Evolutionary conservation across 495 filamentous ascomycete genomes (phyloP).

Genomic region (Delitschia confertaspora): DNA sequence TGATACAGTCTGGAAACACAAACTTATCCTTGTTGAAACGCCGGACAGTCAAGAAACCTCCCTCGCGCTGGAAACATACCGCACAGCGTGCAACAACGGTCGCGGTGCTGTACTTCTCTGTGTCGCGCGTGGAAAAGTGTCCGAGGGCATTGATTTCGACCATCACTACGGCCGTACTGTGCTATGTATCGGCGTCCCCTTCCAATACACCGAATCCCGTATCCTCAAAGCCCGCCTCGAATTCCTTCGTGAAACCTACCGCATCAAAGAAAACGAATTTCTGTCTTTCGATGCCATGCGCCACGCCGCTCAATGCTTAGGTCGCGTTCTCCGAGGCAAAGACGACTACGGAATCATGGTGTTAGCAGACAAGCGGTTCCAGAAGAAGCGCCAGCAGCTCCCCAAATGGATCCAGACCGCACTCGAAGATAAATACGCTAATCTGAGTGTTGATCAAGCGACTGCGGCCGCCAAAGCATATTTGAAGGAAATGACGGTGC

Average conservation of each 20-base stretch:
- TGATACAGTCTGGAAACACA: slow-evolving; percentile 98
- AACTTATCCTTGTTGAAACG: slow-evolving; percentile 95
- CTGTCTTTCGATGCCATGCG: slow-evolving; percentile 98
- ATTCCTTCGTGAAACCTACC: slow-evolving; percentile 92
- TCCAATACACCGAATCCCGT: slow-evolving; percentile 97
- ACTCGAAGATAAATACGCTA: slow-evolving; percentile 70
- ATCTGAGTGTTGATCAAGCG: slow-evolving; percentile 91
- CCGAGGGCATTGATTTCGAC: slow-evolving; percentile 97
- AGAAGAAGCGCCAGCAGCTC: slow-evolving; percentile 78
- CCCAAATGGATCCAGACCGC: slow-evolving; percentile 97
- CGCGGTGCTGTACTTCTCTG: slow-evolving; percentile 87
- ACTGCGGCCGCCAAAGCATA: slow-evolving; percentile 84
- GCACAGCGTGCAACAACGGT: slow-evolving; percentile 94
- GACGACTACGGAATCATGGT: slow-evolving; percentile 99
- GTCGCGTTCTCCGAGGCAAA: slow-evolving; percentile 90
- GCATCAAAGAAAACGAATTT: slow-evolving; percentile 96
- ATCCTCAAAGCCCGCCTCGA: slow-evolving; percentile 94
- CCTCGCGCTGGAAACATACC: slow-evolving; percentile 90
- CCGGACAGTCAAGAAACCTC: slow-evolving; percentile 96
- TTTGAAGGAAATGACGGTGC: slow-evolving; percentile 80
- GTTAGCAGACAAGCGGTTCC: slow-evolving; percentile 82
- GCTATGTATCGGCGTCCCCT: slow-evolving; percentile 92
- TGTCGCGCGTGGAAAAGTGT: slow-evolving; percentile 94
- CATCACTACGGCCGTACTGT: slow-evolving; percentile 97
- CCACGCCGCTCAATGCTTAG: slow-evolving; percentile 93